Conservation (phyloP, 306 rosid genomes). For the Inga laurina region DNA sequence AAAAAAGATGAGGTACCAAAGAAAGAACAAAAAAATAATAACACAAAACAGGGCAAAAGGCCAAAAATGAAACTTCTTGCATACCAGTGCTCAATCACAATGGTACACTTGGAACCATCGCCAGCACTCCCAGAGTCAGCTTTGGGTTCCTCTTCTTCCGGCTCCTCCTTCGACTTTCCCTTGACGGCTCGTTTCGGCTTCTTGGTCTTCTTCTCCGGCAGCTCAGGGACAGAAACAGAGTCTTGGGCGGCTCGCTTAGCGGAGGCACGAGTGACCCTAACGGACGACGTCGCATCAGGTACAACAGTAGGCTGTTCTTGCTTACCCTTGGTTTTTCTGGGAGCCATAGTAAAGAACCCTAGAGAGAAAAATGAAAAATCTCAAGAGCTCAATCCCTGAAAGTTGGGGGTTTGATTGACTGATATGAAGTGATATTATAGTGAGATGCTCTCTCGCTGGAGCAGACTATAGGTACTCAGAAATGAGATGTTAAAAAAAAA, state of each 20-base stretch:
- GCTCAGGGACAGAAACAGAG: background rate
- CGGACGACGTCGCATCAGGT: background rate
- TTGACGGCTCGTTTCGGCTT: background rate
- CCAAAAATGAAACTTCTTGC: background rate
- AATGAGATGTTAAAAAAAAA: background rate
- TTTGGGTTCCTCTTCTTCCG: background rate
- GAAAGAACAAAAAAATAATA: background rate
- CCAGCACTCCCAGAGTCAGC: background rate
- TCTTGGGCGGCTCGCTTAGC: background rate
- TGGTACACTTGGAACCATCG: background rate
- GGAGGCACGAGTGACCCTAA: conserved; percentile 34
- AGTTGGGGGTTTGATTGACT: background rate
- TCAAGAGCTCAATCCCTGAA: background rate
- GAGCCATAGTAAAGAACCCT: background rate
- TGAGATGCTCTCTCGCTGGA: background rate
- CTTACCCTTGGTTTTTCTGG: background rate
- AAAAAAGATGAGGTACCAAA: background rate
- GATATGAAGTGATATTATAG: background rate
- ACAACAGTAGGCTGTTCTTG: background rate
- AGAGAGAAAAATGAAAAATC: background rate
- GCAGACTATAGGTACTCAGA: background rate
- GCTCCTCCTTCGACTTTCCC: background rate
- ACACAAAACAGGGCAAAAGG: background rate
- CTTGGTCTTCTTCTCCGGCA: conserved; percentile 8
- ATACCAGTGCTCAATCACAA: conserved; percentile 45